Conservation (phyloP, 257 asterid genomes). For the Orobanche coerulescens region DNA sequence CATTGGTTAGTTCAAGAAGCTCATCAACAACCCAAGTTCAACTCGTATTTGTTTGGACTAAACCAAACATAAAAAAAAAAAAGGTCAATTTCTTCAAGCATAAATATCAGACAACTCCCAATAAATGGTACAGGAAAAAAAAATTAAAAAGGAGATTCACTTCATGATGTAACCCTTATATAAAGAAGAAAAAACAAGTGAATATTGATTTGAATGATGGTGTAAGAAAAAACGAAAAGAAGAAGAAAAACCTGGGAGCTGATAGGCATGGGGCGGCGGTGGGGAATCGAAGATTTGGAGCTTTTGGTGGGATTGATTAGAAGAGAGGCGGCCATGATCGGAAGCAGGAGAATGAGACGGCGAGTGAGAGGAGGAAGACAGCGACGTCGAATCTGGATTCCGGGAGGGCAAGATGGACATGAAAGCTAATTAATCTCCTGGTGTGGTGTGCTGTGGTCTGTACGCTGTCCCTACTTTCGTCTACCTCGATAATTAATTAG, state of each 20-base stretch:
- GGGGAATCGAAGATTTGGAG: conserved; percentile 32
- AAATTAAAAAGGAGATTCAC: conserved; percentile 18
- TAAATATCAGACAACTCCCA: conserved; percentile 2
- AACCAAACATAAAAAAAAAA: not conserved
- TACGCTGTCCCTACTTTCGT: too few relatives aligned
- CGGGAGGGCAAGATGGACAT: conserved; percentile 83
- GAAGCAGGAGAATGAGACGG: conserved; percentile 26
- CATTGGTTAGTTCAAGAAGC: not conserved
- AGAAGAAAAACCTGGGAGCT: conserved; percentile 34
- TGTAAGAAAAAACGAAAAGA: not conserved
- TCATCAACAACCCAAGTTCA: not conserved
- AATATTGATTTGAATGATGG: not conserved
- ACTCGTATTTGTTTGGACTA: not conserved
- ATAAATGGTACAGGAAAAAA: not conserved
- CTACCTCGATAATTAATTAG: too few relatives aligned
- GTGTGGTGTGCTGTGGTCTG: too few relatives aligned
- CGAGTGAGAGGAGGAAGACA: conserved; percentile 34
- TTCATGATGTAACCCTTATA: not conserved
- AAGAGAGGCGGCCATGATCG: conserved; percentile 41
- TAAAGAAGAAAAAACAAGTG: too few relatives aligned
- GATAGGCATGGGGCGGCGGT: conserved; percentile 15
- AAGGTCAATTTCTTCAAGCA: conserved; percentile 9
- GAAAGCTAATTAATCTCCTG: too few relatives aligned
- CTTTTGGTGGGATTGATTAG: conserved; percentile 11
- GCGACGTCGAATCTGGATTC: conserved; percentile 45